phyloP scores from a whole-genome alignment of 2,329 filamentous ascomycete species.

The Purpureocillium lavendulum region DNA sequence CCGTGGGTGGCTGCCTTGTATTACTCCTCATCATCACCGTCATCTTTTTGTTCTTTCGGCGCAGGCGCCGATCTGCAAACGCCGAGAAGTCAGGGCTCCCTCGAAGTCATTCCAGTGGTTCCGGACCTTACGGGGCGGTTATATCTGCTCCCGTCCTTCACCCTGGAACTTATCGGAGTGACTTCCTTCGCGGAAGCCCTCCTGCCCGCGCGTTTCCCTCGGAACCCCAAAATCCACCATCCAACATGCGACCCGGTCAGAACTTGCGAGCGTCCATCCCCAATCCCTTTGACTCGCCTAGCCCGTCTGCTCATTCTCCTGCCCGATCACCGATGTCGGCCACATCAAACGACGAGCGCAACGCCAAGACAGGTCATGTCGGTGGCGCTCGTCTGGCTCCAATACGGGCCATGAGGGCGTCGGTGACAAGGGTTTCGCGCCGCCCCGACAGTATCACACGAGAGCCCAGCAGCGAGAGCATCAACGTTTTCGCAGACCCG shows the following conservation, averaged over 20 bases:
- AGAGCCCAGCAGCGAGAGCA: slow-evolving; percentile 39
- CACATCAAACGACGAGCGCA: slow-evolving; percentile 16
- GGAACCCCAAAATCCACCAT: background rate
- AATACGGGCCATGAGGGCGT: slow-evolving; percentile 30
- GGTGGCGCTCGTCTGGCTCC: slow-evolving; percentile 18
- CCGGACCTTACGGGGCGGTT: slow-evolving; percentile 29
- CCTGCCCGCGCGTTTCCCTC: background rate
- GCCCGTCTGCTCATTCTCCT: slow-evolving; percentile 13
- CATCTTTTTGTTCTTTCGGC: slow-evolving; percentile 30
- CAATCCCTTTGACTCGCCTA: slow-evolving; percentile 26
- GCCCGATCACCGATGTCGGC: slow-evolving; percentile 10
- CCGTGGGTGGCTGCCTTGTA: slow-evolving; percentile 35
- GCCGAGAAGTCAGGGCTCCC: slow-evolving; percentile 11
- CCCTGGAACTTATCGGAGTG: slow-evolving; percentile 35
- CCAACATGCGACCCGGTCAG: slow-evolving; percentile 4
- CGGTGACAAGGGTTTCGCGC: slow-evolving; percentile 12
- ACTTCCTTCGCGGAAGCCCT: slow-evolving; percentile 43
- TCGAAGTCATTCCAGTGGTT: slow-evolving; percentile 9
- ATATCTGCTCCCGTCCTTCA: slow-evolving; percentile 49
- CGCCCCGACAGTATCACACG: slow-evolving; percentile 24
- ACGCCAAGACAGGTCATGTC: slow-evolving; percentile 18
- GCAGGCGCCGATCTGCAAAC: slow-evolving; percentile 10
- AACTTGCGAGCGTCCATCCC: slow-evolving; percentile 20
- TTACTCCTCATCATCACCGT: slow-evolving; percentile 30
- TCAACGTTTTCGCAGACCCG: slow-evolving; percentile 45